phyloP scores from a whole-genome alignment of 1,139 yeast genomes.

The Kurtzmaniella quercitrusa region DNA sequence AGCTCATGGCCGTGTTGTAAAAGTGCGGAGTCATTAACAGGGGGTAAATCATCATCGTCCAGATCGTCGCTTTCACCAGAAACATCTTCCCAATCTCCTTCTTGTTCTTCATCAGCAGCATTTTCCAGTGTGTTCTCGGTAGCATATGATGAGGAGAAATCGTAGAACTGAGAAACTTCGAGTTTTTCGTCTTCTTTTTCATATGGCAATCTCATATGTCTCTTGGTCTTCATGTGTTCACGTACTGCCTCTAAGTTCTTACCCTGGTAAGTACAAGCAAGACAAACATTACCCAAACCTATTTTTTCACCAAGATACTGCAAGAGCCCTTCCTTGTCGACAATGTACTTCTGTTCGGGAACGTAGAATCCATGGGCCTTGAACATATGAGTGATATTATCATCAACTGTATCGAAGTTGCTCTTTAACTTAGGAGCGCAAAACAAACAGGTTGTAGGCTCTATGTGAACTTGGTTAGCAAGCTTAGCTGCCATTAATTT shows the following conservation, averaged over 20 bases:
- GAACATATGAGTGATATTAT: conserved; percentile 73
- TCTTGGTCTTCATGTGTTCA: conserved; percentile 81
- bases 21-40: conserved; percentile 23
- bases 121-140: conserved; percentile 13
- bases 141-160: conserved; percentile 66
- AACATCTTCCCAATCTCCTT: conserved; percentile 45
- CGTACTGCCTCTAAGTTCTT: conserved; percentile 79
- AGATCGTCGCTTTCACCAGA: conserved; percentile 36
- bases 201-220: conserved; percentile 87
- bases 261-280: conserved; percentile 83
- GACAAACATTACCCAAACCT: conserved; percentile 81
- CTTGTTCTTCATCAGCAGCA: conserved; percentile 26
- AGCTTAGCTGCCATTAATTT: conserved; percentile 52
- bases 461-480: conserved; percentile 61
- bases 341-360: conserved; percentile 73
- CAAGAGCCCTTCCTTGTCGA: conserved; percentile 67
- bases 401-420: conserved; percentile 43
- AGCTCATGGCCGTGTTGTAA: conserved; percentile 69
- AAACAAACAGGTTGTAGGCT: conserved; percentile 73
- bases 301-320: conserved; percentile 76
- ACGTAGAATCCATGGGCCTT: conserved; percentile 76
- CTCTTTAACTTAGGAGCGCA: conserved; percentile 51
- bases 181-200: conserved; percentile 78
- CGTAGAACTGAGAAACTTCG: conserved; percentile 80
- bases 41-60: conserved; percentile 41